Percentiles rank a stretch among this genome's conserved stretches.
These are phyloP conservation scores for Acer campestre DNA, from an alignment of 345 rosid species.

Conservation along the genomic window DNA sequence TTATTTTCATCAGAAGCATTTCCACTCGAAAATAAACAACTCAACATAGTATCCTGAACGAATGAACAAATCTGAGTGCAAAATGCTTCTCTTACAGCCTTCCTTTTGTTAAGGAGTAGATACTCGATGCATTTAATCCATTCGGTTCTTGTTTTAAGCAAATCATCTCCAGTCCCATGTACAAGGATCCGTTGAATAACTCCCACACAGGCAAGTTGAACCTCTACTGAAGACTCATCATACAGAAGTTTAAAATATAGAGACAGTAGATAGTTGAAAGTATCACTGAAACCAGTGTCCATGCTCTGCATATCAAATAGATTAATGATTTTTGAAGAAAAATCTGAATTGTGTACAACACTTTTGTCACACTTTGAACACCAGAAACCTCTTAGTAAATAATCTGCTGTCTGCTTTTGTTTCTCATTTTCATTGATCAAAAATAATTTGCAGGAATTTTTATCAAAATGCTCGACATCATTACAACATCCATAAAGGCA, in stretches of 20 bases:
- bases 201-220: conserved; percentile 81
- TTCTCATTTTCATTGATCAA: conserved; percentile 42
- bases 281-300: conserved; percentile 37
- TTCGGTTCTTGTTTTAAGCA: conserved; percentile 51
- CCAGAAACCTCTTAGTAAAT: conserved; percentile 66
- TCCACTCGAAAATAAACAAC: conserved; percentile 54
- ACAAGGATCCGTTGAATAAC: conserved; percentile 66
- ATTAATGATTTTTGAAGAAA: conserved; percentile 36
- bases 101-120: conserved; percentile 64
- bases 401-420: conserved; percentile 41
- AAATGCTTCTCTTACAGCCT: conserved; percentile 80
- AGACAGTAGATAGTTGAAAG: conserved; percentile 48
- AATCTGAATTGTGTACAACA: conserved; percentile 31
- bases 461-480: conserved; percentile 34
- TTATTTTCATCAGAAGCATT: conserved; percentile 39
- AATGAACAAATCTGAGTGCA: conserved; percentile 75
- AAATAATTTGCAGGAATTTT: conserved; percentile 58
- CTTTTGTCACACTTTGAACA: conserved; percentile 81
- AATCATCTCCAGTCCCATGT: conserved; percentile 54
- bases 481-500: conserved; percentile 67
- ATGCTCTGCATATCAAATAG: conserved; percentile 33
- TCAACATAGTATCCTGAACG: conserved; percentile 47
- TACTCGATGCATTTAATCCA: conserved; percentile 73
- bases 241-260: conserved; percentile 66
- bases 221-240: conserved; percentile 77